Conservation (phyloP, 2,329 filamentous ascomycete species). For the Venturia effusa region DNA sequence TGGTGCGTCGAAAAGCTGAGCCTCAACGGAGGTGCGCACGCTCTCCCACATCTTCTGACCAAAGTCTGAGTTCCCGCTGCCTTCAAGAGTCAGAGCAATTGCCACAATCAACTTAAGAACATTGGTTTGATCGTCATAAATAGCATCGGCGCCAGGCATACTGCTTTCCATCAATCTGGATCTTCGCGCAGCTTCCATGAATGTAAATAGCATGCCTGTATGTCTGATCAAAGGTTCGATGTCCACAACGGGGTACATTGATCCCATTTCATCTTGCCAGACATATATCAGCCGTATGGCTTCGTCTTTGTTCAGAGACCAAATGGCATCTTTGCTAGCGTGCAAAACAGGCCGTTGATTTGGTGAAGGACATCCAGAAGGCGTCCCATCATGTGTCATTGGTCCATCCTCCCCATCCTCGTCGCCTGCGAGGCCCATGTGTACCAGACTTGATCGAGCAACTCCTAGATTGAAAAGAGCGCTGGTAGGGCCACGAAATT, state of each 20-base stretch:
- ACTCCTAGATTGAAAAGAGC: conserved; percentile 77
- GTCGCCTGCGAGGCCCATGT: conserved; percentile 70
- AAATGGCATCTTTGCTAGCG: conserved; percentile 61
- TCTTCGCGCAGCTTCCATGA: conserved; percentile 56
- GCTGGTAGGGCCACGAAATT: conserved; percentile 78
- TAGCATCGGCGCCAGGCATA: conserved; percentile 44
- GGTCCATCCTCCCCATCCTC: conserved; percentile 51
- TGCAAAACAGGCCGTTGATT: conserved; percentile 15
- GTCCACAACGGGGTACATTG: conserved; percentile 82
- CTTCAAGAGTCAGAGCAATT: conserved; percentile 65
- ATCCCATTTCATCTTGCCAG: conserved; percentile 81
- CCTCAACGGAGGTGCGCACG: conserved; percentile 61
- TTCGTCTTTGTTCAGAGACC: conserved; percentile 67
- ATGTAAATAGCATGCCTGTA: conserved; percentile 57
- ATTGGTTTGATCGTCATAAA: conserved; percentile 54
- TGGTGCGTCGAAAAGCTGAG: conserved; percentile 44
- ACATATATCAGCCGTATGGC: conserved; percentile 67
- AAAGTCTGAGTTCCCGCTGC: conserved; percentile 64
- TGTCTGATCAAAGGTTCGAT: conserved; percentile 62
- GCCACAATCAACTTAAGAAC: conserved; percentile 77
- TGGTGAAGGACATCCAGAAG: conserved; percentile 34
- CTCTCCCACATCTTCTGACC: conserved; percentile 65
- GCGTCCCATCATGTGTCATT: conserved; percentile 43
- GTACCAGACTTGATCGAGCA: conserved; percentile 75
- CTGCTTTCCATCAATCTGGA: conserved; percentile 46